A percentile compares a stretch with the other conserved stretches of the same genome.
Conservation (phyloP, 306 rosid species). For the Rubus parviflorus region DNA sequence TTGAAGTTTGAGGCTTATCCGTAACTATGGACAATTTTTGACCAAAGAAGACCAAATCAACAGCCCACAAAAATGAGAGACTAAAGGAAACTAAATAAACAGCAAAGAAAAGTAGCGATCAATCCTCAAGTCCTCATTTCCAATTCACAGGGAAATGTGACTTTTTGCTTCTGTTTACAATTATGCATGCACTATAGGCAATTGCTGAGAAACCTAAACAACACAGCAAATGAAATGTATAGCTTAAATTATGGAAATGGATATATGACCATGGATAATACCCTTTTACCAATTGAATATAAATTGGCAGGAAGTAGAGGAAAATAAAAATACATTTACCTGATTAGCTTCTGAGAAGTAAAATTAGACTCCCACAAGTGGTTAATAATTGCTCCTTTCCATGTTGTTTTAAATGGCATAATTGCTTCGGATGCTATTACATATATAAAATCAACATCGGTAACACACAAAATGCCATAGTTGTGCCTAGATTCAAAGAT, state of each 20-base stretch:
- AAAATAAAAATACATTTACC: slow-evolving; percentile 38
- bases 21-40: too few relatives aligned
- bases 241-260: background rate
- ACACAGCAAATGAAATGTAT: background rate
- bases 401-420: slow-evolving; percentile 66
- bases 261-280: background rate
- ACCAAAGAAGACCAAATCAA: too few relatives aligned
- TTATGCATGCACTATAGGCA: background rate
- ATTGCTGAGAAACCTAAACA: background rate
- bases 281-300: background rate
- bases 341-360: slow-evolving; percentile 74
- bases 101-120: too few relatives aligned
- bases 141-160: too few relatives aligned
- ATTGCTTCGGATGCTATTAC: slow-evolving; percentile 87
- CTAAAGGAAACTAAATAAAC: too few relatives aligned
- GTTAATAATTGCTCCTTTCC: slow-evolving; percentile 83
- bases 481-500: slow-evolving; percentile 11
- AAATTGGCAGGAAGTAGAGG: background rate
- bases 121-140: too few relatives aligned
- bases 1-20: too few relatives aligned
- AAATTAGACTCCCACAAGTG: slow-evolving; percentile 97
- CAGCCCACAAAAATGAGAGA: too few relatives aligned
- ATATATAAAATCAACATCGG: slow-evolving; percentile 33
- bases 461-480: slow-evolving; percentile 10
- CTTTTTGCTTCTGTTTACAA: background rate